Evolutionary conservation across 2,329 filamentous ascomycete species (phyloP), one percentile per base, ranked within the genome.

Genomic region (Thermothelomyces thermophilus): DNA sequence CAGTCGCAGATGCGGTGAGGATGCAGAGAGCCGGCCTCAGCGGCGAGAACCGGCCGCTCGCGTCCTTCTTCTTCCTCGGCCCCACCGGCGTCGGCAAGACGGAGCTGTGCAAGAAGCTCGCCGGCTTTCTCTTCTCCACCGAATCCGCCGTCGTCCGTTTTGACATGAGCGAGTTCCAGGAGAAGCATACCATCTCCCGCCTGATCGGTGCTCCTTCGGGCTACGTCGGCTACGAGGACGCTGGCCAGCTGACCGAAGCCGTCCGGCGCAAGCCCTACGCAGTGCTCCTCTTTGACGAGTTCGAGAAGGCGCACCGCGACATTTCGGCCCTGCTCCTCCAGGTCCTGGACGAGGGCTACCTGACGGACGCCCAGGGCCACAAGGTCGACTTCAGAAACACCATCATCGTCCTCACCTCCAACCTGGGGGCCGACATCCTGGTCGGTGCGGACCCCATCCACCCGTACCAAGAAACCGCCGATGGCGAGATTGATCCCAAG

Each of bases 1-100:
- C 90, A 16, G 91, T 97, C 1, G 86, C 91, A 30, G 87, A 97
- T 63, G 93, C 93, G 0, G 91, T 98, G 8, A 83, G 93, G 17
- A 86, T 96, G 74, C 93, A 97, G 68, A 80, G 93, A 56, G 93
- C 93, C 8, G 93, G 93, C 1, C 74, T 97, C 8, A 94, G 86
- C 52, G 90, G 90, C 30, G 89, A 96, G 62, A 95, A 96, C 66
- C 79, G 90, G 0, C 93, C 93, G 0, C 76, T 95, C 5, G 93
- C 91, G 0, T 94, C 87, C 0, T 96, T 97, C 73, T 96, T 97
- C 84, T 96, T 97, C 78, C 78, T 97, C 3, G 93, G 93, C 0
- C 93, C 93, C 5, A 97, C 93, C 0, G 93, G 93, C 63, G 91
- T 96, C 16, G 93, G 93, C 50, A 98, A 97, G 73, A 98, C 93